Percentiles rank a stretch among this genome's conserved stretches.
These are phyloP conservation scores for Rhizopus microsporus DNA, from an alignment of 371 early-diverging fungal species.

Conservation along the genomic window DNA sequence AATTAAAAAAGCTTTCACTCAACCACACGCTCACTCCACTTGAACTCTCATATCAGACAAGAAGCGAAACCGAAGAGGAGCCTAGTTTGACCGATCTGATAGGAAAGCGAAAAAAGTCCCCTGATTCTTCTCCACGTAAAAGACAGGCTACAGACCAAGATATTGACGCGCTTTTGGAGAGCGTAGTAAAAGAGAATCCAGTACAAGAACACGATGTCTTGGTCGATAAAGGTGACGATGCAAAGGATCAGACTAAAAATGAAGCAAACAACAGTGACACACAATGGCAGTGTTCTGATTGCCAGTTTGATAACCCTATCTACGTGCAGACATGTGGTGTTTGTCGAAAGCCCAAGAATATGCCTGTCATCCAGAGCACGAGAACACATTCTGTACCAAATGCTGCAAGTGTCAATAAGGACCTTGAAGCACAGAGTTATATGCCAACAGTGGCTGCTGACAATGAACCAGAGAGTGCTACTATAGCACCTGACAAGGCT, in stretches of 20 bases:
- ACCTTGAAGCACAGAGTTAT: not conserved
- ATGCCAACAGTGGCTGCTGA: constrained; percentile 1
- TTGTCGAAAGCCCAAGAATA: constrained; percentile 11
- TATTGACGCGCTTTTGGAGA: not conserved
- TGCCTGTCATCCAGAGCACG: not conserved
- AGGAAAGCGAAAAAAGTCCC: not conserved
- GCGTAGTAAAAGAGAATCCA: not conserved
- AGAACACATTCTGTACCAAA: not conserved
- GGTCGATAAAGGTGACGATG: not conserved
- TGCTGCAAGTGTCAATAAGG: not conserved
- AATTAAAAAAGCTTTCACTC: constrained; percentile 7
- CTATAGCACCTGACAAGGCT: not conserved
- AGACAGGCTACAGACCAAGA: not conserved
- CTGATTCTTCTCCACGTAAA: not conserved
- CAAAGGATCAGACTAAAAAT: not conserved
- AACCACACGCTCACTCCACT: constrained; percentile 8
- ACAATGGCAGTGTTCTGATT: constrained; percentile 21
- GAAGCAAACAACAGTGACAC: not conserved
- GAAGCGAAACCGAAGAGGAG: not conserved
- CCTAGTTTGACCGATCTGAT: not conserved
- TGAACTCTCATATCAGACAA: not conserved
- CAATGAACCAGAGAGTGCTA: not conserved
- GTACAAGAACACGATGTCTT: not conserved
- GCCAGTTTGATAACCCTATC: constrained; percentile 9
- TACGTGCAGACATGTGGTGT: constrained; percentile 18